Percentiles rank a stretch among this genome's conserved stretches.
phyloP scores from a whole-genome alignment of 1,284 basidiomycete species.

The Marasmius fiardii region DNA sequence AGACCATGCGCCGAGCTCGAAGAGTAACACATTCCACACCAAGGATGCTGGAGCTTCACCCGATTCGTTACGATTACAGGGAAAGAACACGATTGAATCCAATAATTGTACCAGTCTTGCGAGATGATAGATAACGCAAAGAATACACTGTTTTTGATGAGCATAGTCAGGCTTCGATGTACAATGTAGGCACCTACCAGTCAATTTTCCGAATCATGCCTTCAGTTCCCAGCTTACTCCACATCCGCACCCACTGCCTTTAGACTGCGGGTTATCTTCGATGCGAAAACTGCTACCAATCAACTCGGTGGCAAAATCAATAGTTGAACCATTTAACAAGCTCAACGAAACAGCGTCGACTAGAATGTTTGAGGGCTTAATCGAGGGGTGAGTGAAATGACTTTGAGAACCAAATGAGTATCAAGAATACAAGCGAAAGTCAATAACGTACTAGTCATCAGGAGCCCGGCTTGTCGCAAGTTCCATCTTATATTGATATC shows the following conservation, averaged over 20 bases:
- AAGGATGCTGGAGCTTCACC: too few relatives aligned
- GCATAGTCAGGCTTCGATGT: neutral
- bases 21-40: too few relatives aligned
- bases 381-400: conserved; percentile 63
- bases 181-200: neutral
- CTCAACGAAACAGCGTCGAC: conserved; percentile 81
- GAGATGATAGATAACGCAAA: neutral
- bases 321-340: conserved; percentile 77
- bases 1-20: too few relatives aligned
- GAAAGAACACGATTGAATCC: too few relatives aligned
- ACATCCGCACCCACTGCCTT: conserved; percentile 85
- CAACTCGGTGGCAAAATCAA: conserved; percentile 89
- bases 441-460: conserved; percentile 76
- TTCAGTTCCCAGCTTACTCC: conserved; percentile 91
- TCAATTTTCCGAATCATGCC: conserved; percentile 28
- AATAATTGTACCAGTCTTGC: too few relatives aligned
- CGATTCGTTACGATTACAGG: too few relatives aligned
- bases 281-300: conserved; percentile 87
- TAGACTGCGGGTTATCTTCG: conserved; percentile 79
- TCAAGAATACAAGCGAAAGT: conserved; percentile 2
- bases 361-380: conserved; percentile 69
- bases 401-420: conserved; percentile 28
- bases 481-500: conserved; percentile 90
- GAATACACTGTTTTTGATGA: neutral
- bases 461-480: conserved; percentile 55